Evolutionary conservation across 768 basidiomycete genomes (phyloP).

Genomic region (Chiua virens): DNA sequence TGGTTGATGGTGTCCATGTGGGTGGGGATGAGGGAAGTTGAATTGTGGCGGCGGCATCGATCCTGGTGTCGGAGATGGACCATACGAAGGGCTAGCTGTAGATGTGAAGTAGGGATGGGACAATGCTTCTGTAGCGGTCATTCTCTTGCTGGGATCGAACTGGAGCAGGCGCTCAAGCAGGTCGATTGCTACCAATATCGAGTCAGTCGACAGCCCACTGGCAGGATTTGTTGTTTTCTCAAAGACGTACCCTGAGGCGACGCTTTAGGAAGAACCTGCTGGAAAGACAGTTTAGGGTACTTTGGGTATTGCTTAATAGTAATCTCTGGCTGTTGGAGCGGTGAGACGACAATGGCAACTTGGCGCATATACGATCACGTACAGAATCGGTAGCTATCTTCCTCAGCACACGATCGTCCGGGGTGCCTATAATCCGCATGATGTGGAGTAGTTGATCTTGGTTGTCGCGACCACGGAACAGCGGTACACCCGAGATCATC

Average conservation of each 20-base stretch:
- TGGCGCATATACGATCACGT: conserved; percentile 24
- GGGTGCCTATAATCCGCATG: conserved; percentile 96
- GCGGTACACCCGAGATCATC: conserved; percentile 96
- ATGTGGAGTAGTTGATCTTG: conserved; percentile 98
- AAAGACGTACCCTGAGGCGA: conserved; percentile 65
- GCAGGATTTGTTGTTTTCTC: not conserved
- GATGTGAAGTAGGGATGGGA: conserved; percentile 89
- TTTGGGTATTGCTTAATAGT: conserved; percentile 82
- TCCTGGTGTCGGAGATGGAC: conserved; percentile 41
- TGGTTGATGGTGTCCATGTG: conserved; percentile 48
- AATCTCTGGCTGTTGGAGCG: conserved; percentile 68
- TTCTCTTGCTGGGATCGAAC: conserved; percentile 91
- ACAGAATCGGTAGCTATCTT: conserved; percentile 92
- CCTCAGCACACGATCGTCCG: conserved; percentile 80
- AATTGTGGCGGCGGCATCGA: conserved; percentile 69
- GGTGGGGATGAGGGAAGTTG: conserved; percentile 66
- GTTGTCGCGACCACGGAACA: conserved; percentile 96
- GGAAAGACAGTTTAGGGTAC: conserved; percentile 81
- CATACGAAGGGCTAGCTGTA: conserved; percentile 36
- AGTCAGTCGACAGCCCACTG: conserved; percentile 5
- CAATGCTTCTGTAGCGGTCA: conserved; percentile 89
- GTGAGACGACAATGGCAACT: conserved; percentile 5
- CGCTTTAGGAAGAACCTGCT: conserved; percentile 82
- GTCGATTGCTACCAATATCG: conserved; percentile 64
- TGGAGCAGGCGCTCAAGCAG: conserved; percentile 92